Evolutionary conservation across 225 moss, liverwort and hornwort genomes (phyloP).

Genomic region (Sphagnum contortum): DNA sequence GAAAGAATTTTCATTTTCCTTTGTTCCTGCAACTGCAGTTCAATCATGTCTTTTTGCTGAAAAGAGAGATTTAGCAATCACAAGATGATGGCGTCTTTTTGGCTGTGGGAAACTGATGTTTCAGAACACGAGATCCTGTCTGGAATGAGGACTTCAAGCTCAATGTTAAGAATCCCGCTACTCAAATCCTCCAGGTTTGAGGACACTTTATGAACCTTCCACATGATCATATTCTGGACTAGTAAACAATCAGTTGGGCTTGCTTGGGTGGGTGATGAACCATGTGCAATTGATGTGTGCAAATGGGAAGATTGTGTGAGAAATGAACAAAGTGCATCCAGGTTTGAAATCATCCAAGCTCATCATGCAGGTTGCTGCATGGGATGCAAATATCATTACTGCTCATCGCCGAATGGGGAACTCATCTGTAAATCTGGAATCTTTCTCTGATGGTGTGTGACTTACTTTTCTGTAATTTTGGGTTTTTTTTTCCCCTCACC

Average conservation of each 20-base stretch:
- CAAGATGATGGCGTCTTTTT: too few species aligned
- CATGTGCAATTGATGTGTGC: too few species aligned
- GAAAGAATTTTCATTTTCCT: background rate
- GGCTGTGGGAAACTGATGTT: background rate
- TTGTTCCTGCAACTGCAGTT: background rate
- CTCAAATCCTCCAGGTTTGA: constrained; percentile 47
- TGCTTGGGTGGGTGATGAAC: too few species aligned
- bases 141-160: constrained; percentile 80
- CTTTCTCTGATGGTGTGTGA: constrained; percentile 52
- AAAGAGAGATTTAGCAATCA: background rate
- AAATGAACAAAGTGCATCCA: too few species aligned
- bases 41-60: background rate
- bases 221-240: too few species aligned
- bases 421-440: constrained; percentile 47
- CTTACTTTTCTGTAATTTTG: background rate
- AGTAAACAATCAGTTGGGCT: too few species aligned
- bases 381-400: constrained; percentile 84
- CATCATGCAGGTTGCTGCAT: constrained; percentile 59
- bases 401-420: constrained; percentile 80
- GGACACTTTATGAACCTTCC: background rate
- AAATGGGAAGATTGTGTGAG: too few species aligned
- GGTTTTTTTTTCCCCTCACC: constrained; percentile 1
- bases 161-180: constrained; percentile 54
- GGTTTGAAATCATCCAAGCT: background rate
- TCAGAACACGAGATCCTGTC: constrained; percentile 70